Base-by-base conservation (phyloP, 306 rosid species). In the Castanospermum australe region DNA sequence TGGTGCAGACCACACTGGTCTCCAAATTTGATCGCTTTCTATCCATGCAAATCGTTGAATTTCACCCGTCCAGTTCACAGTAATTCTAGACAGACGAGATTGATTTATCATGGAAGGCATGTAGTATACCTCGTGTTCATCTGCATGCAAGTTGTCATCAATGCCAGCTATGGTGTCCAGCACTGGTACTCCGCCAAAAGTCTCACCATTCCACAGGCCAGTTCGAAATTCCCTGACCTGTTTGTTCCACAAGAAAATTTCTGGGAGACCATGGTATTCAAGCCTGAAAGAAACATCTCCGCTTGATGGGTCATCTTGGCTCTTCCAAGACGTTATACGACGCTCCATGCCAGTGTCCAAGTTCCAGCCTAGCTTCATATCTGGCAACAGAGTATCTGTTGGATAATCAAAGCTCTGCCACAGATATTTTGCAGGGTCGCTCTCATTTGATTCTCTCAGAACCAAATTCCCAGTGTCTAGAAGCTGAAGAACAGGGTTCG, bases 331-430 rank as follows among this genome's bases (percentile, higher is more conserved):
- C 0, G 84, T 17, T 8, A 87, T 1, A 77, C 65, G 25, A 73
- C 84, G 30, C 41, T 84, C 56, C 2, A 38, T 15, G 9, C 72
- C 55, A 4, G 64, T 54, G 2, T 39, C 79, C 14, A 84, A 75
- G 50, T 87, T 70, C 86, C 88, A 87, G 3, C 88, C 90, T 0
- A 87, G 79, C 80, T 81, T 84, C 90, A 87, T 87, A 18, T 48
- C 86, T 8, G 88, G 90, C 6, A 87, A 59, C 56, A 84, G 20
- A 77, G 86, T 87, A 65, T 87, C 55, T 0, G 84, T 78, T 0
- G 90, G 90, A 30, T 36, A 62, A 39, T 81, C 89, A 32, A 88
- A 88, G 82, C 92, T 88, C 66, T 88, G 85, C 89, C 89, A 88
- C 0, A 78, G 51, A 56, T 12, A 63, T 2, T 48, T 73, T 4